phyloP scores from a whole-genome alignment of 2,329 filamentous ascomycete genomes.

The Ophiognomonia clavigignenti-juglandacearum region DNA sequence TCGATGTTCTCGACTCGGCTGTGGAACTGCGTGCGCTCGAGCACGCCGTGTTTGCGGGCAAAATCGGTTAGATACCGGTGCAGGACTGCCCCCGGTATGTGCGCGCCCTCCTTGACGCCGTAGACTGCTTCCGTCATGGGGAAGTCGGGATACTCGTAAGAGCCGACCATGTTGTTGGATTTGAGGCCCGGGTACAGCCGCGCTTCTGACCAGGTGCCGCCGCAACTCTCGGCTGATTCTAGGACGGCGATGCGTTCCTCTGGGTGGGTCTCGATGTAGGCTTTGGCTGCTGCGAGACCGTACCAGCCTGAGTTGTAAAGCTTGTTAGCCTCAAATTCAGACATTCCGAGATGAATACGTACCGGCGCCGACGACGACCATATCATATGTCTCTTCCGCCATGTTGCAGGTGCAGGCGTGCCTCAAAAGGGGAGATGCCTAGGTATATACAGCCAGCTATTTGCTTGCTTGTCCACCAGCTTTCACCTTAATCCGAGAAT shows the following conservation, averaged over 20 bases:
- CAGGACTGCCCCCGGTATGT: slow-evolving; percentile 32
- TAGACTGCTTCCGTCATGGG: slow-evolving; percentile 49
- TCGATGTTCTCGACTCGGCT: slow-evolving; percentile 43
- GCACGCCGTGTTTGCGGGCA: slow-evolving; percentile 42
- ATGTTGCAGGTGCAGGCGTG: not conserved
- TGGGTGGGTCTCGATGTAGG: slow-evolving; percentile 45
- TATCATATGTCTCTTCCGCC: slow-evolving; percentile 7
- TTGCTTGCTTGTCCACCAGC: too few relatives aligned
- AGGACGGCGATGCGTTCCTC: slow-evolving; percentile 41
- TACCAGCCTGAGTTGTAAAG: slow-evolving; percentile 33
- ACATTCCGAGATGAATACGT: not conserved
- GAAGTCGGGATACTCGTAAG: slow-evolving; percentile 60
- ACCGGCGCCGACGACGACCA: slow-evolving; percentile 16
- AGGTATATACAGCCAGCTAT: too few relatives aligned
- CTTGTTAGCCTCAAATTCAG: not conserved
- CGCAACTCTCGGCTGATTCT: slow-evolving; percentile 45
- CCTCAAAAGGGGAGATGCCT: too few relatives aligned
- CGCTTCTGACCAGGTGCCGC: slow-evolving; percentile 57
- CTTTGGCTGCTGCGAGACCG: slow-evolving; percentile 48
- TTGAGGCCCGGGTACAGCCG: slow-evolving; percentile 57
- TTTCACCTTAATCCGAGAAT: too few relatives aligned
- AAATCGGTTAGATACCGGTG: slow-evolving; percentile 33
- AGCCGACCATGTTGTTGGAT: slow-evolving; percentile 59
- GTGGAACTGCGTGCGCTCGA: slow-evolving; percentile 41
- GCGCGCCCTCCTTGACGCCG: slow-evolving; percentile 26